Evolutionary conservation across 148 eudicot genomes (phyloP).

Genomic region (Nepenthes mirabilis): DNA sequence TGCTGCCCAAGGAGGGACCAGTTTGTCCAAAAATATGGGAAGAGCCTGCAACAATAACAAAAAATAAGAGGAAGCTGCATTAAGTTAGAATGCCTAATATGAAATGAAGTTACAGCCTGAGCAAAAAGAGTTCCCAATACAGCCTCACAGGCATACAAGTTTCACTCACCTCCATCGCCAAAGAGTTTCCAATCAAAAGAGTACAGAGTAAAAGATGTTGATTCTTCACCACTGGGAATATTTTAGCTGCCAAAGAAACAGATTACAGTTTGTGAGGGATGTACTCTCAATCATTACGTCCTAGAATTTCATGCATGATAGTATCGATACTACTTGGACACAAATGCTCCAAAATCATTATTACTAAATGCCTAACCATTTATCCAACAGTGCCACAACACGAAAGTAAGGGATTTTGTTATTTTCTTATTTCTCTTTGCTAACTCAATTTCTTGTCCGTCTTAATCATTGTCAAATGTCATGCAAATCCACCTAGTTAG

Average conservation of each 20-base stretch:
- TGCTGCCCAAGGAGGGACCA: slow-evolving; percentile 96
- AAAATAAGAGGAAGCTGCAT: slow-evolving; percentile 2
- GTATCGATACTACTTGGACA: neutral
- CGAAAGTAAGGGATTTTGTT: neutral
- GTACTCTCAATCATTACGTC: neutral
- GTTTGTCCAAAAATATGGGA: slow-evolving; percentile 84
- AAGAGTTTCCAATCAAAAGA: slow-evolving; percentile 82
- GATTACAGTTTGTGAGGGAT: neutral
- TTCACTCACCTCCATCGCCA: slow-evolving; percentile 89
- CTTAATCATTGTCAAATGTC: too few species aligned
- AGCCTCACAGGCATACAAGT: neutral
- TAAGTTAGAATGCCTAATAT: neutral
- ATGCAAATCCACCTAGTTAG: too few species aligned
- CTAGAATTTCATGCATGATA: too few species aligned
- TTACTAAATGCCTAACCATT: too few species aligned
- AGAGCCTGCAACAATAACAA: slow-evolving; percentile 45
- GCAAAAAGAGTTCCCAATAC: neutral
- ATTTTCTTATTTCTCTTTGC: too few species aligned
- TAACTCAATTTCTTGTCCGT: too few species aligned
- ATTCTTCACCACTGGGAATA: slow-evolving; percentile 94
- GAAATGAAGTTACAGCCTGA: too few species aligned
- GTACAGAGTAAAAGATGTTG: slow-evolving; percentile 95
- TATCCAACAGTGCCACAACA: neutral
- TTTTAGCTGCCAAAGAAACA: slow-evolving; percentile 58
- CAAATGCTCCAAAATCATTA: neutral